Percentiles rank a stretch among this genome's conserved stretches.
Conservation (phyloP, 2,329 filamentous ascomycete species). For the Colletotrichum incanum region DNA sequence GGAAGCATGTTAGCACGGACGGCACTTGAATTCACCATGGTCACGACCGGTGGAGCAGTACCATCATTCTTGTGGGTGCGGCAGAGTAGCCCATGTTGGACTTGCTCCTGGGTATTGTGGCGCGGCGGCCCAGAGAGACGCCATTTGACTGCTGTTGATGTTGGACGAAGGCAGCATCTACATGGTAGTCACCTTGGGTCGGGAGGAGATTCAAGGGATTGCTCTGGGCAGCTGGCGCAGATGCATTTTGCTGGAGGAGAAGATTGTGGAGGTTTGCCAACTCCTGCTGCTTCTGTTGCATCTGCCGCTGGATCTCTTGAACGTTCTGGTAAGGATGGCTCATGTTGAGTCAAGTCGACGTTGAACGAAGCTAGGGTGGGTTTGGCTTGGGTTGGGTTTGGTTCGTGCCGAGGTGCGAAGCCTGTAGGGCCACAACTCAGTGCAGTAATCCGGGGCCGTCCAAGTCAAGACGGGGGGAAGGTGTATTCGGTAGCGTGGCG, state of each 20-base stretch:
- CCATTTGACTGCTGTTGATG: slow-evolving; percentile 32
- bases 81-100: slow-evolving; percentile 42
- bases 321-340: slow-evolving; percentile 32
- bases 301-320: slow-evolving; percentile 41
- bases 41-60: slow-evolving; percentile 23
- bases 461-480: slow-evolving; percentile 27
- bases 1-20: slow-evolving; percentile 36
- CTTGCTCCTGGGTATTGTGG: slow-evolving; percentile 42
- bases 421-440: slow-evolving; percentile 16
- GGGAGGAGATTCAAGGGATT: slow-evolving; percentile 26
- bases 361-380: slow-evolving; percentile 22
- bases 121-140: slow-evolving; percentile 21
- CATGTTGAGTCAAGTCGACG: slow-evolving; percentile 38
- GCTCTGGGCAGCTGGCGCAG: slow-evolving; percentile 25
- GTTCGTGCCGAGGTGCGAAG: slow-evolving; percentile 11
- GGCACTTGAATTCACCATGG: neutral
- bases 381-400: neutral
- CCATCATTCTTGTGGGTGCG: slow-evolving; percentile 37
- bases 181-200: slow-evolving; percentile 34
- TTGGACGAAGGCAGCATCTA: slow-evolving; percentile 32
- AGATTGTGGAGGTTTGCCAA: slow-evolving; percentile 36
- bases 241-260: slow-evolving; percentile 27
- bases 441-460: slow-evolving; percentile 3
- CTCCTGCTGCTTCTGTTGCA: slow-evolving; percentile 42
- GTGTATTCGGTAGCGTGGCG: neutral